These are phyloP conservation scores for Tephrocybe sp. DNA, from an alignment of 768 basidiomycete genomes.

Conservation along the genomic window DNA sequence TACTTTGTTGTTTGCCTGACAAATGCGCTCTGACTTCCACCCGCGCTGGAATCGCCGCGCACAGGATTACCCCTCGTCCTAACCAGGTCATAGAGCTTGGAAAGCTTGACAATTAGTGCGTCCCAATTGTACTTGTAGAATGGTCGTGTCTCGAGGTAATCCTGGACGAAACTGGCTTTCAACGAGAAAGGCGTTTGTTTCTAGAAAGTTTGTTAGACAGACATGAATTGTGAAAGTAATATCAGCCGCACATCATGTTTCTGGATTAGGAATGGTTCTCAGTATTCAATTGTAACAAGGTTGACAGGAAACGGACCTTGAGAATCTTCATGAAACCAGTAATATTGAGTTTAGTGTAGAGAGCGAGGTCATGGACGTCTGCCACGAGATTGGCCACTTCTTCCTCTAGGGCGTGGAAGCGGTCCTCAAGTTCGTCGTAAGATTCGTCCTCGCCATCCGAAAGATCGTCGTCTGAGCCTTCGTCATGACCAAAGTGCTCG, in stretches of 20 bases:
- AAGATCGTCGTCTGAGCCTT: slow-evolving; percentile 70
- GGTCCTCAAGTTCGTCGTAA: slow-evolving; percentile 76
- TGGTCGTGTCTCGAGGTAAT: slow-evolving; percentile 90
- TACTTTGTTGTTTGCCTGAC: slow-evolving; percentile 99
- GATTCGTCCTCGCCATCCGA: slow-evolving; percentile 47
- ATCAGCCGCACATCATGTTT: slow-evolving; percentile 79
- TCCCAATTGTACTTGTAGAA: slow-evolving; percentile 99
- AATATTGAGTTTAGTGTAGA: slow-evolving; percentile 95
- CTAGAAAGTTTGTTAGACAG: slow-evolving; percentile 34
- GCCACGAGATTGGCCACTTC: slow-evolving; percentile 95
- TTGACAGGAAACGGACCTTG: slow-evolving; percentile 52
- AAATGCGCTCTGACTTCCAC: slow-evolving; percentile 94
- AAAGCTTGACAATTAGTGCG: slow-evolving; percentile 92
- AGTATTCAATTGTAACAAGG: not conserved
- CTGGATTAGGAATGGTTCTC: slow-evolving; percentile 31
- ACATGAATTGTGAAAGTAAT: not conserved
- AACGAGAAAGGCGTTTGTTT: slow-evolving; percentile 88
- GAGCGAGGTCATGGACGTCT: slow-evolving; percentile 85
- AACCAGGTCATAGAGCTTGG: slow-evolving; percentile 91
- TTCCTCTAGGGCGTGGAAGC: slow-evolving; percentile 86
- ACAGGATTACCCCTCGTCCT: slow-evolving; percentile 94
- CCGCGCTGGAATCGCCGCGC: slow-evolving; percentile 90
- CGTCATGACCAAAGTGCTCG: slow-evolving; percentile 51
- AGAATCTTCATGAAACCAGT: slow-evolving; percentile 99
- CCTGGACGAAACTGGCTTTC: slow-evolving; percentile 85